These are phyloP conservation scores for Stromatinia cepivora DNA, from an alignment of 2,329 filamentous ascomycete genomes.

Conservation along the genomic window DNA sequence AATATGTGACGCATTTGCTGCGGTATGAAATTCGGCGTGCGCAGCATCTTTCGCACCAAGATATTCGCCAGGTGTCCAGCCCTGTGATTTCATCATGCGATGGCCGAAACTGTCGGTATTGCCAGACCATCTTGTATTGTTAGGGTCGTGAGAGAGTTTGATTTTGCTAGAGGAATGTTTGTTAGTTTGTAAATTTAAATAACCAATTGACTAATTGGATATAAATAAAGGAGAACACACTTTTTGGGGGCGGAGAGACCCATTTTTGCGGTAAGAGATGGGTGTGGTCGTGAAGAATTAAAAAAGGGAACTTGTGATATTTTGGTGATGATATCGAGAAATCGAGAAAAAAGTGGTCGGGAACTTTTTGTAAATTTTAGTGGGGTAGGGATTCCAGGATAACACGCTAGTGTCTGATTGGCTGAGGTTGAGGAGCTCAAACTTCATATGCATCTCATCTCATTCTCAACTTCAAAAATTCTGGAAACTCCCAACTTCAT, in stretches of 20 bases:
- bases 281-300: not conserved
- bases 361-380: conserved; percentile 21
- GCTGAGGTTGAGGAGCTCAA: not conserved
- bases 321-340: conserved; percentile 11
- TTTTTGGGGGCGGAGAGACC: conserved; percentile 68
- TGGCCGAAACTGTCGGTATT: conserved; percentile 84
- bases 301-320: not conserved
- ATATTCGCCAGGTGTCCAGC: conserved; percentile 83
- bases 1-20: conserved; percentile 82
- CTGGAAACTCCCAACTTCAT: not conserved
- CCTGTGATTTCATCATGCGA: conserved; percentile 81
- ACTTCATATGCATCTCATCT: conserved; percentile 9
- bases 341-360: conserved; percentile 23
- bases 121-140: conserved; percentile 91
- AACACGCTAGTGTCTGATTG: conserved; percentile 6
- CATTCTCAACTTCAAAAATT: not conserved
- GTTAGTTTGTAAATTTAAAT: conserved; percentile 25
- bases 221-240: conserved; percentile 46
- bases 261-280: conserved; percentile 48
- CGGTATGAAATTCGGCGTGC: conserved; percentile 74
- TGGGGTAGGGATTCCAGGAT: conserved; percentile 7
- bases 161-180: conserved; percentile 49
- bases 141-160: conserved; percentile 87
- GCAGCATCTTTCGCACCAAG: conserved; percentile 76
- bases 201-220: conserved; percentile 31